Evolutionary conservation across 176 grass and related monocot species (phyloP), one percentile per base, ranked within the genome.

Genomic region (maize (Zea mays)): DNA sequence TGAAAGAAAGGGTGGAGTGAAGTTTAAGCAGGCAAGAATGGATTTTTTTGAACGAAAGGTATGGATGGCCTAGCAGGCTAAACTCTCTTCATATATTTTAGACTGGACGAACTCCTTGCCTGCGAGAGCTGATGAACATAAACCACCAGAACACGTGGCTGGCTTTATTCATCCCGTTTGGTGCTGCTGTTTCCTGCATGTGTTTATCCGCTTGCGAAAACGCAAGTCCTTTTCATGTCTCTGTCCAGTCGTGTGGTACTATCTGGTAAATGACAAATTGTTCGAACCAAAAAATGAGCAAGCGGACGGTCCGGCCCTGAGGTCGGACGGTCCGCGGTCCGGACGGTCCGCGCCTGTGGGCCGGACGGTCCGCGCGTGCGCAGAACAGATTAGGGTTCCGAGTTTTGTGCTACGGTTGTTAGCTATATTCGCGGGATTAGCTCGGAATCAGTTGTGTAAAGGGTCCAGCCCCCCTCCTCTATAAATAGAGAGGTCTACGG

Each of bases 61-160:
- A 59, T 76, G 69, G 86, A 57, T 37, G 51, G 21, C 63, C 56
- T 68, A 45, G 38, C 39, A 79, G 8, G 41, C 66, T 69, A 73
- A 27, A 72, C 15, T 34, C 67, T 40, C 17, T 71, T 85, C 56
- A 73, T 90, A 74, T 78, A 42, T 81, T 27, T 81, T 76, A 15
- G 57, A 73, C 66, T 65, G 68, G 67, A 72, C 65, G 52, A 70
- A 65, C 51, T 54, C 62, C 4, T 65, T 17, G 75, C 75, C 61
- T 39, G 34, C 2, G 79, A 83, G 75, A 71, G 65, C 12, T 50
- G 69, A 63, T 61, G 54, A 81, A 52, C 79, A 50, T 16, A 50
- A 21, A 87, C 87, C 89, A 92, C 89, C 69, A 89, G 82, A 94
- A 86, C 79, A 80, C 92, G 91, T 97, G 94, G 93, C 79, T 91